These are phyloP conservation scores for Mycena floridula DNA, from an alignment of 768 basidiomycete species.

Conservation along the genomic window DNA sequence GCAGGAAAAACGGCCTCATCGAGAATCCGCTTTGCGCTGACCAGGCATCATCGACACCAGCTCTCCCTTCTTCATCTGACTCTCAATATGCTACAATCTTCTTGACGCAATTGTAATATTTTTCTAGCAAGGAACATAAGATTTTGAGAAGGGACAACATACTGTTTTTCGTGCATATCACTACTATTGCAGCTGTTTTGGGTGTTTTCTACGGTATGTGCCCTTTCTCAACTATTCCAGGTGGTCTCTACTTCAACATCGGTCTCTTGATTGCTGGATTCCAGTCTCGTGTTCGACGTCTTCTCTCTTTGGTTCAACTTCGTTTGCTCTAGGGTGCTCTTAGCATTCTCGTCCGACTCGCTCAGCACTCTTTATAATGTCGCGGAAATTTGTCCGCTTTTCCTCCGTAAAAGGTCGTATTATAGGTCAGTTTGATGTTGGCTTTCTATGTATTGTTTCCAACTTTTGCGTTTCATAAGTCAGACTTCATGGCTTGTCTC, in stretches of 20 bases:
- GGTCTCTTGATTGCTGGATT: no score
- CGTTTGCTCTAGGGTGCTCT: slow-evolving; percentile 48
- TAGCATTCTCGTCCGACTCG: slow-evolving; percentile 87
- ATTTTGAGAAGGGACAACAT: slow-evolving; percentile 75
- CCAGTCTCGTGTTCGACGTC: slow-evolving; percentile 11
- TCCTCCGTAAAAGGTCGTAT: no score
- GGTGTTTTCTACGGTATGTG: slow-evolving; percentile 80
- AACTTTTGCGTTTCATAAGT: not conserved
- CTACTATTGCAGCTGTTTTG: slow-evolving; percentile 55
- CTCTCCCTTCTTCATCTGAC: no score
- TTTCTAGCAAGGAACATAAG: slow-evolving; percentile 83
- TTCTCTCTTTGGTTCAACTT: no score
- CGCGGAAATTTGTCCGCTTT: slow-evolving; percentile 82
- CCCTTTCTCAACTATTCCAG: not conserved
- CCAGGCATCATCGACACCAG: no score
- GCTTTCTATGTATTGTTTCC: no score
- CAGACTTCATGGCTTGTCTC: no score
- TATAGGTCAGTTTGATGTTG: no score
- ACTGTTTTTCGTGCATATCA: slow-evolving; percentile 78
- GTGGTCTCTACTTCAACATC: no score
- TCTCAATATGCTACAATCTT: slow-evolving; percentile 65
- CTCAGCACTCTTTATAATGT: no score
- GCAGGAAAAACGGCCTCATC: slow-evolving; percentile 91
- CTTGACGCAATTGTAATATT: slow-evolving; percentile 81
- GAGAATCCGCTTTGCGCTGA: no score